Conservation (phyloP, 2,329 filamentous ascomycete species). For the Didymella pomorum region DNA sequence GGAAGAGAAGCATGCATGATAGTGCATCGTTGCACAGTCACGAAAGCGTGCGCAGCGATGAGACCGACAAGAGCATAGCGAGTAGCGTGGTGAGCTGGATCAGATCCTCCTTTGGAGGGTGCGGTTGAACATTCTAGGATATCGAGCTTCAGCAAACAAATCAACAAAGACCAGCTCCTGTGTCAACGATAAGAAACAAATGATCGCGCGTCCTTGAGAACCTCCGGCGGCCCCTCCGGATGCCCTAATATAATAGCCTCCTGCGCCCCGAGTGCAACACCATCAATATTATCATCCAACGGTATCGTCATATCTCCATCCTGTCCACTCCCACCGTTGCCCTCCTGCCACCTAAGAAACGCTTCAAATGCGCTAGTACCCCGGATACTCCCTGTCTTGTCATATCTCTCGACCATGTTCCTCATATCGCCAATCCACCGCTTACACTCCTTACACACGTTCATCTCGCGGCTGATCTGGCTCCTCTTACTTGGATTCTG, state of each 20-base stretch:
- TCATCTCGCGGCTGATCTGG: conserved; percentile 35
- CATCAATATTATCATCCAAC: conserved; percentile 26
- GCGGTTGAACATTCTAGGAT: not conserved
- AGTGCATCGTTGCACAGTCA: not conserved
- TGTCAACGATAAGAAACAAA: not conserved
- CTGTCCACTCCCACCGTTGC: conserved; percentile 30
- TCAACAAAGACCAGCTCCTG: too few relatives aligned
- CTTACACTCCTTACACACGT: conserved; percentile 42
- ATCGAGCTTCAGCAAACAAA: not conserved
- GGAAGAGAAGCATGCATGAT: not conserved
- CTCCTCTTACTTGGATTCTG: conserved; percentile 28
- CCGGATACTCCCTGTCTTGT: conserved; percentile 41
- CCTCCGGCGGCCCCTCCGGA: conserved; percentile 20
- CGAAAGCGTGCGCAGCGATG: not conserved
- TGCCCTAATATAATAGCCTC: conserved; percentile 37
- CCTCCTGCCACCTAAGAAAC: conserved; percentile 39
- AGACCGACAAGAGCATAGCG: too few relatives aligned
- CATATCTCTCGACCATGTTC: conserved; percentile 40
- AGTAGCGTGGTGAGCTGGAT: not conserved
- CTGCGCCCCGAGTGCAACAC: conserved; percentile 25
- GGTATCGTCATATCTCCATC: conserved; percentile 36
- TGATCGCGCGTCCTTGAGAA: conserved; percentile 2
- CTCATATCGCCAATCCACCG: conserved; percentile 42
- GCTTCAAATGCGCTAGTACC: conserved; percentile 43
- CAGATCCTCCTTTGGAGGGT: not conserved